These are phyloP conservation scores for Lactarius pseudohatsudake DNA, from an alignment of 768 basidiomycete species.

Conservation along the genomic window DNA sequence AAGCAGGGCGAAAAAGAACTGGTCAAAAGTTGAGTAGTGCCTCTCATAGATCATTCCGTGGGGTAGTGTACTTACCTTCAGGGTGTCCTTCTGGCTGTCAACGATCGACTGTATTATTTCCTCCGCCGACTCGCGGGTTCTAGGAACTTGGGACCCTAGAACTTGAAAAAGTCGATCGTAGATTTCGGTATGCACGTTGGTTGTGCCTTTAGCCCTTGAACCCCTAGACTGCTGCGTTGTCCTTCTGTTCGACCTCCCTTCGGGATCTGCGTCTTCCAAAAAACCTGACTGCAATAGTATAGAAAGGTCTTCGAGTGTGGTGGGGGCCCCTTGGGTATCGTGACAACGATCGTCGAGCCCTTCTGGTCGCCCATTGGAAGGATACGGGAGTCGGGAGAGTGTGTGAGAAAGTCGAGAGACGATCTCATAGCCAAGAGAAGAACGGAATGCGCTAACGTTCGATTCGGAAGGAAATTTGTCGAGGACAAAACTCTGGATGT, in stretches of 20 bases:
- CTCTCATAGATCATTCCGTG: neutral
- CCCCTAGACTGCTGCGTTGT: neutral
- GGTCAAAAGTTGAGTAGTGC: neutral
- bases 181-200: neutral
- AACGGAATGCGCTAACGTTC: neutral
- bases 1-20: constrained; percentile 2
- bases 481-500: neutral
- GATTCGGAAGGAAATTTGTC: neutral
- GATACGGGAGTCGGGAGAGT: constrained; percentile 10
- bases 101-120: neutral
- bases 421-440: constrained; percentile 4
- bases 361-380: neutral
- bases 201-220: constrained; percentile 1
- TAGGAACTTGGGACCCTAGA: constrained; percentile 10
- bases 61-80: constrained; percentile 3
- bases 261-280: constrained; percentile 2
- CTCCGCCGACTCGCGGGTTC: constrained; percentile 2
- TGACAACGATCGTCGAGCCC: neutral
- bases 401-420: constrained; percentile 13
- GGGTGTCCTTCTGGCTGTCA: neutral
- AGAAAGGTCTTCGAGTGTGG: constrained; percentile 6
- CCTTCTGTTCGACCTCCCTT: constrained; percentile 4
- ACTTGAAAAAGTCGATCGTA: constrained; percentile 6
- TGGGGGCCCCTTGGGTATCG: constrained; percentile 6
- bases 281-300: constrained; percentile 2